Evolutionary conservation across 2,329 filamentous ascomycete species (phyloP).

Genomic region (Pseudogymnoascus sp.): DNA sequence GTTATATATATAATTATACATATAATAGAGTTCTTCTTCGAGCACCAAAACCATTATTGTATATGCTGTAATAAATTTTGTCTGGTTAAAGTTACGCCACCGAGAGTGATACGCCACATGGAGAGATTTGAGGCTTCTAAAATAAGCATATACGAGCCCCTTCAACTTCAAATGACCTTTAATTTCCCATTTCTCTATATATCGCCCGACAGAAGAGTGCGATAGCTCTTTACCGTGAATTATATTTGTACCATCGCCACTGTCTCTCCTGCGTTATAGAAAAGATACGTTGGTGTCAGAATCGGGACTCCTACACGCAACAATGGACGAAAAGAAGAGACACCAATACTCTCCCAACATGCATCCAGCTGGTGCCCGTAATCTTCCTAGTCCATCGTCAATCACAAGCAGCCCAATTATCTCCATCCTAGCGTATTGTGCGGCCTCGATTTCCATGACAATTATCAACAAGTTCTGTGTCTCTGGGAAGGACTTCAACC

Average conservation of each 20-base stretch:
- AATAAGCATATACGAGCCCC: not conserved
- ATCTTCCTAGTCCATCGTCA: not conserved
- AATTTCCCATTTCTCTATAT: not conserved
- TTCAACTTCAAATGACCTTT: not conserved
- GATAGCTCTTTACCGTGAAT: not conserved
- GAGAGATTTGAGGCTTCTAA: not conserved
- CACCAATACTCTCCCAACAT: conserved; percentile 69
- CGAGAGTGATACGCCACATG: too few relatives aligned
- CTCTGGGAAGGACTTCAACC: conserved; percentile 77
- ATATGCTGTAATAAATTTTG: too few relatives aligned
- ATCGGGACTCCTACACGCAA: conserved; percentile 20
- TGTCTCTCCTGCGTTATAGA: not conserved
- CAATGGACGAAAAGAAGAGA: conserved; percentile 85
- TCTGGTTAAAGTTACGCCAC: too few relatives aligned
- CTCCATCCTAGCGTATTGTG: conserved; percentile 79
- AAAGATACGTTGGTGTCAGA: not conserved
- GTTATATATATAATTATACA: too few relatives aligned
- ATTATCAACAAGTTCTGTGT: conserved; percentile 97
- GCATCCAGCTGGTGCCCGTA: conserved; percentile 40
- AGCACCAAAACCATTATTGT: too few relatives aligned
- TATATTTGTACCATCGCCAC: too few relatives aligned
- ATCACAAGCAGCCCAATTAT: conserved; percentile 65
- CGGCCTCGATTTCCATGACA: conserved; percentile 93
- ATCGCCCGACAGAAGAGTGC: not conserved
- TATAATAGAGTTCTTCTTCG: too few relatives aligned